phyloP scores from a whole-genome alignment of 495 filamentous ascomycete species.

The Neurospora sp. region DNA sequence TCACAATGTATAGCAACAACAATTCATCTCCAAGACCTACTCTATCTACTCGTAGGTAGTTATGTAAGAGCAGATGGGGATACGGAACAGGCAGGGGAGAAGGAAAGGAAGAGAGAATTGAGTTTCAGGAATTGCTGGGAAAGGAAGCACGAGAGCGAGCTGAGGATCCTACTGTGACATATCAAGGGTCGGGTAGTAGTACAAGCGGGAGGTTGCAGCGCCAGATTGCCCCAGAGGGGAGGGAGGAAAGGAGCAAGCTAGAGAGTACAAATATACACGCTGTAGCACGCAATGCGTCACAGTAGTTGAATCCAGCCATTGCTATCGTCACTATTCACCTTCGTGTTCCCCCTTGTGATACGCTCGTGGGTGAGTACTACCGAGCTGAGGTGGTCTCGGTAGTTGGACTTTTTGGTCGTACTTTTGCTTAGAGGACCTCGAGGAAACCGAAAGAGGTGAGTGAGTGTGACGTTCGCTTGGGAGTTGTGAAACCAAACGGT shows the following conservation, averaged over 20 bases:
- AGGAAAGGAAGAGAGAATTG: background rate
- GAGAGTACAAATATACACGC: background rate
- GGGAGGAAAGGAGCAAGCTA: background rate
- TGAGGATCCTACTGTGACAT: background rate
- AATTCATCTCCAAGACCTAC: background rate
- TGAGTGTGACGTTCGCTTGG: background rate
- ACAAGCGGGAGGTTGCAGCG: background rate
- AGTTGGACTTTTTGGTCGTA: background rate
- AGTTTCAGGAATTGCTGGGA: background rate
- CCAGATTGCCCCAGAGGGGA: background rate
- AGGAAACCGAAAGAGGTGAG: background rate
- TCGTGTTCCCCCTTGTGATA: background rate
- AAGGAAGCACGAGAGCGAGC: background rate
- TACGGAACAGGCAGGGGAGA: background rate
- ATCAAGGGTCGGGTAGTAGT: background rate
- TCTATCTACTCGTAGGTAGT: background rate
- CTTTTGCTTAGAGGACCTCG: background rate
- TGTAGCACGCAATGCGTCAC: background rate
- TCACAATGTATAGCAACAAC: background rate
- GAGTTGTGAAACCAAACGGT: background rate
- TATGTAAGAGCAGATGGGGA: background rate
- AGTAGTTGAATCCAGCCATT: background rate
- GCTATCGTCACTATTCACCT: background rate
- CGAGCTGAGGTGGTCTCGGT: background rate
- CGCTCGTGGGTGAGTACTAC: background rate